Base-by-base conservation (phyloP, 1,284 basidiomycete genomes). In the Stygiomarasmius scandens region DNA sequence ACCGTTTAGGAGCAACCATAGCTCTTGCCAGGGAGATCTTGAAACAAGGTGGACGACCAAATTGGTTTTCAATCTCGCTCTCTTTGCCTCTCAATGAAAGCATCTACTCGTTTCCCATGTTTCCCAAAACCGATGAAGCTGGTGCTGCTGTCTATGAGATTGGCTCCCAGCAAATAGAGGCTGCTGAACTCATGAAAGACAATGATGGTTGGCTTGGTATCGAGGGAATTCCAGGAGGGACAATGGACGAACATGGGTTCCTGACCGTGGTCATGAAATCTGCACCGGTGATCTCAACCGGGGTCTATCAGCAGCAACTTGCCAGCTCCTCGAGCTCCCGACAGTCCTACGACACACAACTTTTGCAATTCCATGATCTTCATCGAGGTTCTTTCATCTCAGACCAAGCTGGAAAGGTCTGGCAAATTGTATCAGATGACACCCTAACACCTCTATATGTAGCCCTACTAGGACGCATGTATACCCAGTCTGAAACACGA, bases 111-210 rank as follows among this genome's bases (percentile, higher is more conserved):
- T 47, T 47, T 47, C 46, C 46, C 25, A 23, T 23, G 46, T 47
- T 47, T 47, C 46, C 46, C 14, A 25, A 47, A 47, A 47, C 46
- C 46, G 23, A 47, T 47, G 46, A 47, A 47, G 46, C 46, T 23
- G 46, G 46, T 23, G 46, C 22, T 23, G 46, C 46, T 12, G 23
- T 47, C 3, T 47, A 47, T 14, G 22, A 47, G 22, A 20, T 47
- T 14, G 22, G 23, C 14, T 14, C 22, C 25, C 12, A 5, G 25
- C 22, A 25, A 47, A 20, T 47, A 14, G 46, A 47, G 14, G 46
- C 46, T 23, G 46, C 46, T 12, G 46, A 47, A 47, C 46, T 47
- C 46, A 47, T 47, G 46, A 23, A 14, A 47, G 46, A 47, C 25
- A 20, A 20, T 47, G 46, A 47, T 23, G 46, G 46, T 20, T 47